Base-by-base conservation (phyloP, 1,284 basidiomycete species). In the Tylopilus sp. region DNA sequence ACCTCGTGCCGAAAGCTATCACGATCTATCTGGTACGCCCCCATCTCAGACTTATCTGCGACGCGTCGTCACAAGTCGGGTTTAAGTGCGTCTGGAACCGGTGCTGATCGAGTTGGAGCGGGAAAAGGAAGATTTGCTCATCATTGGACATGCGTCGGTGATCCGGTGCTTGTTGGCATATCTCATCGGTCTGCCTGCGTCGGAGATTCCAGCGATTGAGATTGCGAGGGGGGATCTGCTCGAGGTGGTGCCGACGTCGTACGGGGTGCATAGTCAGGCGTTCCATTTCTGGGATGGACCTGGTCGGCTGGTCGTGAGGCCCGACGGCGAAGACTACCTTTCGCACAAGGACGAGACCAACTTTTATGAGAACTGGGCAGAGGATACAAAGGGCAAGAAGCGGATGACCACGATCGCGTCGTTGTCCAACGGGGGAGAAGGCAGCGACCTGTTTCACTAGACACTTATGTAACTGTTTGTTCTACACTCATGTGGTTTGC, bases 181-280 rank as follows among this genome's bases (percentile, higher is more conserved):
- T 67, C 82, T 94, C 53, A 93, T 97, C 57, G 96, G 97, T 3
- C 76, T 97, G 3, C 92, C 93, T n/a, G 92, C 96, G 0, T 87
- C 86, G 30, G 95, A 99, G 67, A 97, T 99, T 35, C 97, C 96
- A 0, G 92, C 91, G 2, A 95, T 99, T 49, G 94, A 97, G 67
- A 88, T 99, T 56, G 92, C 92, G 18, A 80, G 92, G 16, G 92
- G 92, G 0, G 92, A 96, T 64, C 72, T 96, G 11, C 76, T 94
- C 35, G 92, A 96, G 67, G 90, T 96, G 42, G 85, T 91, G 0
- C 92, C 92, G 0, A 89, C 92, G 1, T 89, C 84, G 5, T 96
- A 96, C 61, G 92, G 92, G 12, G 92, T 95, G 47, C 84, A 90
- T 55, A 86, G 84, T 51, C 83, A 90, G 57, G 89, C 89, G 4